Conservation (phyloP, 108 stramenopile species). For the Aurantiochytrium sp. region DNA sequence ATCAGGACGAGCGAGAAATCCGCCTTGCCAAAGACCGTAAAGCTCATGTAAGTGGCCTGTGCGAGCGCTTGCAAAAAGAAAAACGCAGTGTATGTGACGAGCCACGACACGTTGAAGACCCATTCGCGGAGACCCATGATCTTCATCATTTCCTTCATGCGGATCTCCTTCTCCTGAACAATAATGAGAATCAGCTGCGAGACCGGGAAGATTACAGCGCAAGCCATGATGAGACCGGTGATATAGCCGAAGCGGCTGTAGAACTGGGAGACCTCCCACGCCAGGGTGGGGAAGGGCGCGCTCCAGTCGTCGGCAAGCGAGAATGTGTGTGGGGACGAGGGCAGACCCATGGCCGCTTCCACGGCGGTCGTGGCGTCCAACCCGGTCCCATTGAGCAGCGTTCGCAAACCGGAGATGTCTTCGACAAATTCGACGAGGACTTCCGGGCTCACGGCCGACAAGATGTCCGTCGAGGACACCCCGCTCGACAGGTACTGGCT, state of each 20-base stretch:
- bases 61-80: conserved; percentile 53
- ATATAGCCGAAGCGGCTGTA: background rate
- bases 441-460: background rate
- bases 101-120: conserved; percentile 58
- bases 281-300: background rate
- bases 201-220: conserved; percentile 59
- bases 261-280: background rate
- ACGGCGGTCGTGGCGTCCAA: background rate
- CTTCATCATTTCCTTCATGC: conserved; percentile 29
- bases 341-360: background rate
- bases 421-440: background rate
- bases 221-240: conserved; percentile 52
- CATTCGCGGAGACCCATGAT: conserved; percentile 53
- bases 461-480: background rate
- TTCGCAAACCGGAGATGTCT: background rate
- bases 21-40: conserved; percentile 18
- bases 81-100: conserved; percentile 64
- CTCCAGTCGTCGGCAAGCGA: background rate
- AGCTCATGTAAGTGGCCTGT: background rate
- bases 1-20: conserved; percentile 59
- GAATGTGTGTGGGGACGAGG: background rate
- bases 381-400: background rate
- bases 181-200: conserved; percentile 44
- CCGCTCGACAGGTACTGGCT: background rate
- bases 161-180: conserved; percentile 53